Evolutionary conservation across 106 monocot species (phyloP).

Genomic region (Triglochin maritima): DNA sequence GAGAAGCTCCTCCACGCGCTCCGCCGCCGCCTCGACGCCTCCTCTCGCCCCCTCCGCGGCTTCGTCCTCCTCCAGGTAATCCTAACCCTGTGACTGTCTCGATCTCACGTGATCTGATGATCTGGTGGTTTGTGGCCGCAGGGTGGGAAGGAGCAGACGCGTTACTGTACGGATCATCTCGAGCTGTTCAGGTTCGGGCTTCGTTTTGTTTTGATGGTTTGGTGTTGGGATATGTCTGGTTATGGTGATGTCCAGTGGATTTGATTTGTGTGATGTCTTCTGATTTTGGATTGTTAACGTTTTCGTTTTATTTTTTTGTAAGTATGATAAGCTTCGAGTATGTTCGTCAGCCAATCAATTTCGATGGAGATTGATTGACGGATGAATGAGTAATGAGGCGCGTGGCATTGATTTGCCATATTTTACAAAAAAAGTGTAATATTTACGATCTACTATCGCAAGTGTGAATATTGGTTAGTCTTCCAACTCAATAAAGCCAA

Average conservation of each 20-base stretch:
- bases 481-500: too few species aligned
- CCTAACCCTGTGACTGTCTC: neutral
- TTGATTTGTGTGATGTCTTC: neutral
- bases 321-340: too few species aligned
- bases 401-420: too few species aligned
- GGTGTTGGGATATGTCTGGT: neutral
- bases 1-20: conserved; percentile 15
- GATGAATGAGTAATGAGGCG: too few species aligned
- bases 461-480: too few species aligned
- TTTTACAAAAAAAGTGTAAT: too few species aligned
- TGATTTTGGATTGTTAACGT: too few species aligned
- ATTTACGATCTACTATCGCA: too few species aligned
- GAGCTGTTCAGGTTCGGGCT: conserved; percentile 18
- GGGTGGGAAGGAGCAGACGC: conserved; percentile 17
- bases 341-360: too few species aligned
- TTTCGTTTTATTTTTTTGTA: too few species aligned
- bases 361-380: too few species aligned
- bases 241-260: neutral
- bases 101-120: neutral
- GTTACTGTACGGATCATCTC: conserved; percentile 22
- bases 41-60: conserved; percentile 4
- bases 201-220: neutral
- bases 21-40: conserved; percentile 7
- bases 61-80: conserved; percentile 19
- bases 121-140: neutral